Percentiles rank a stretch among this genome's conserved stretches.
Conservation (phyloP, 2,329 filamentous ascomycete genomes). For the Fonsecaea nubica region DNA sequence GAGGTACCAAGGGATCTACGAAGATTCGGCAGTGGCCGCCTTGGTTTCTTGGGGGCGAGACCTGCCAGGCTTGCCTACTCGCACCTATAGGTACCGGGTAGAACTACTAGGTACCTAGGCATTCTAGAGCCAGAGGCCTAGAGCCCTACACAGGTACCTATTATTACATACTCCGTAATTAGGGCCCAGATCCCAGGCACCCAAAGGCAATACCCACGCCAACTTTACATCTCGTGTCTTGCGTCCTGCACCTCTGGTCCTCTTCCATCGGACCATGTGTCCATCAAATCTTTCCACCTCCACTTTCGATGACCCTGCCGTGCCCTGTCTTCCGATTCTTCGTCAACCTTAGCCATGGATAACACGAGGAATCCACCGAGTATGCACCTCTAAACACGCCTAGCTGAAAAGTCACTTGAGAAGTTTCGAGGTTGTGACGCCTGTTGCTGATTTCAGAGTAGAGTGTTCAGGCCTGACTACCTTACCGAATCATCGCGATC, state of each 20-base stretch:
- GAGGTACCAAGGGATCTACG: background rate
- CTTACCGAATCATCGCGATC: background rate
- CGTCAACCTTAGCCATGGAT: background rate
- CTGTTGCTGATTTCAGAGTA: background rate
- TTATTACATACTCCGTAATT: background rate
- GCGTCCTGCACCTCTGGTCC: background rate
- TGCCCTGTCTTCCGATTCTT: background rate
- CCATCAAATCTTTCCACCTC: constrained; percentile 1
- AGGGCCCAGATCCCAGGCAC: background rate
- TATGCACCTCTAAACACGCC: background rate
- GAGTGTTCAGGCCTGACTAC: background rate
- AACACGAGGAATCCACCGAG: background rate
- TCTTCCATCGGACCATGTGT: background rate
- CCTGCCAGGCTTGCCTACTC: background rate
- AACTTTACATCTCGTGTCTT: background rate
- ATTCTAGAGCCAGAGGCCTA: background rate
- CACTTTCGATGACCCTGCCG: background rate
- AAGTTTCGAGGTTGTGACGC: background rate
- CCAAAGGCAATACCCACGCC: background rate
- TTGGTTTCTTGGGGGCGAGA: constrained; percentile 9
- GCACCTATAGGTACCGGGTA: background rate
- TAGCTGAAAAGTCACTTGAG: background rate
- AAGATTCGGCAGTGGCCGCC: constrained; percentile 8
- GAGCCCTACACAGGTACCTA: background rate
- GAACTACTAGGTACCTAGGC: background rate